Conservation (phyloP, 805 yeast genomes). For the Sungouiozyma intestinalis region DNA sequence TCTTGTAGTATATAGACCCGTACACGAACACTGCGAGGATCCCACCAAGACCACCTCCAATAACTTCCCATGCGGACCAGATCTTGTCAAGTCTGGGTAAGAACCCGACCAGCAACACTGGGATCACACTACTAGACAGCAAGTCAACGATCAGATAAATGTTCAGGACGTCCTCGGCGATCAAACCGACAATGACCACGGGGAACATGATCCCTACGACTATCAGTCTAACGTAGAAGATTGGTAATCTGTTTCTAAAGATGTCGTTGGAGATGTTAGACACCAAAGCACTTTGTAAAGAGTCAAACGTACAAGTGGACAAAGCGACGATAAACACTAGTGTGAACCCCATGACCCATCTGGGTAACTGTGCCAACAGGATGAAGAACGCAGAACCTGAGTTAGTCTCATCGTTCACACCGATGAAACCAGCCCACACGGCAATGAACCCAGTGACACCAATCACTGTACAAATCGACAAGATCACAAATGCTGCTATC, state of each 20-base stretch:
- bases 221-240: slow-evolving; percentile 55
- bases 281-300: slow-evolving; percentile 78
- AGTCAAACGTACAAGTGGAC: slow-evolving; percentile 84
- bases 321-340: slow-evolving; percentile 62
- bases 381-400: slow-evolving; percentile 66
- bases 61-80: slow-evolving; percentile 68
- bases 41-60: slow-evolving; percentile 78
- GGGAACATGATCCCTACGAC: slow-evolving; percentile 80
- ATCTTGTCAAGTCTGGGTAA: slow-evolving; percentile 50
- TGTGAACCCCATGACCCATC: slow-evolving; percentile 79
- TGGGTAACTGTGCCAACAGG: slow-evolving; percentile 61
- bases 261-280: slow-evolving; percentile 84
- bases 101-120: slow-evolving; percentile 72
- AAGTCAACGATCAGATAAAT: slow-evolving; percentile 87
- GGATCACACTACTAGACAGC: slow-evolving; percentile 78
- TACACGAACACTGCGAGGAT: slow-evolving; percentile 68
- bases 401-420: slow-evolving; percentile 34
- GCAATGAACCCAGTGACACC: slow-evolving; percentile 83
- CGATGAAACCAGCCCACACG: slow-evolving; percentile 73
- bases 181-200: slow-evolving; percentile 72
- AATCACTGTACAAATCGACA: slow-evolving; percentile 54
- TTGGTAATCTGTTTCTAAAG: slow-evolving; percentile 68
- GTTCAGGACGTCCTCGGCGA: slow-evolving; percentile 73
- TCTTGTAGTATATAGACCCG: slow-evolving; percentile 69
- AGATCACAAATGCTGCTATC: slow-evolving; percentile 59